These are phyloP conservation scores for Hymenoscyphus linearis DNA, from an alignment of 2,329 filamentous ascomycete species.

Conservation along the genomic window DNA sequence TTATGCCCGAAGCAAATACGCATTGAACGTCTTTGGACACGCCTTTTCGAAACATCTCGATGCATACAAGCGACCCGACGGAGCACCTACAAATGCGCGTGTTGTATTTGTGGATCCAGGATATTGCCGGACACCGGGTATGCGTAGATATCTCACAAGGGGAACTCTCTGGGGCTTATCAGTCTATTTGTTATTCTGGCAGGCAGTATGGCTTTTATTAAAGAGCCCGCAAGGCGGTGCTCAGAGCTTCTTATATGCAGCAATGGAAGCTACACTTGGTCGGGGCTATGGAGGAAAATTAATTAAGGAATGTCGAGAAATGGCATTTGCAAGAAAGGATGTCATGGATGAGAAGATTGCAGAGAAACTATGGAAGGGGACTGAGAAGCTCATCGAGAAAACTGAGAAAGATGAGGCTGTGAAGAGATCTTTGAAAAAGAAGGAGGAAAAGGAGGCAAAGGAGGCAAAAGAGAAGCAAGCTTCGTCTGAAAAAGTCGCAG, in stretches of 20 bases:
- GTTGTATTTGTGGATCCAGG: conserved; percentile 88
- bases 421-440: conserved; percentile 36
- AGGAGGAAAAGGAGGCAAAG: conserved; percentile 37
- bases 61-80: conserved; percentile 76
- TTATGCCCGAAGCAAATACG: conserved; percentile 66
- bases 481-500: conserved; percentile 28
- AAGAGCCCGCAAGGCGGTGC: conserved; percentile 81
- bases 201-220: conserved; percentile 78
- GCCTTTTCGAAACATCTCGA: conserved; percentile 92
- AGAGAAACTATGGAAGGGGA: conserved; percentile 85
- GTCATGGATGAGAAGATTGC: conserved; percentile 73
- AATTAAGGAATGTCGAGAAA: conserved; percentile 83
- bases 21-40: conserved; percentile 81
- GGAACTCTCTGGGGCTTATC: conserved; percentile 77
- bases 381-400: conserved; percentile 75
- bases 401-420: conserved; percentile 75
- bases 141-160: conserved; percentile 77
- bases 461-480: conserved; percentile 31
- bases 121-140: conserved; percentile 77
- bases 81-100: conserved; percentile 72
- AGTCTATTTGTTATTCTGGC: conserved; percentile 72
- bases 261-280: conserved; percentile 72
- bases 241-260: conserved; percentile 79
- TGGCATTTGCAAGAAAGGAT: conserved; percentile 66
- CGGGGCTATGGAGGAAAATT: conserved; percentile 62